Base-by-base conservation (phyloP, 306 rosid genomes). In the Bauhinia variegata region DNA sequence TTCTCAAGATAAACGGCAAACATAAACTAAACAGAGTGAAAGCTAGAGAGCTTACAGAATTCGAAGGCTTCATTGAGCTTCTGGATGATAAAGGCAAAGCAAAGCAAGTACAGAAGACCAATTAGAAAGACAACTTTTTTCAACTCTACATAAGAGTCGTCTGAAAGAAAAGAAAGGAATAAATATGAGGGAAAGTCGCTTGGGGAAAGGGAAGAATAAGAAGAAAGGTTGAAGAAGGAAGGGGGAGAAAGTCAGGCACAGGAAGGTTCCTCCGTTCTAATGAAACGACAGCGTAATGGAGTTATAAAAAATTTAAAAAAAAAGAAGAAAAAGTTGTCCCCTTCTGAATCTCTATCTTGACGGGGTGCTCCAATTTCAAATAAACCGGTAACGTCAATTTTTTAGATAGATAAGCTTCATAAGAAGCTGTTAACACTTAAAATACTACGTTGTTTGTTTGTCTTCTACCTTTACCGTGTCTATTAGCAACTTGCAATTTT, bases 151-250 rank as follows among this genome's bases (percentile, higher is more conserved):
- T 23, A 23, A 23, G 28, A 23, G 28, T 23, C 28, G 2, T 23
- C 28, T 23, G 28, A 23, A 79, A 70, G 80, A 43, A 74, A 74
- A 67, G 80, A 33, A 79, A 74, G 73, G 74, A 79, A 79, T 65
- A 39, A 1, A 46, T 0, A 12, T 8, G 54, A 70, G 76, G 70
- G 74, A 76, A 70, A 67, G 74, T 67, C 52, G 59, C 19, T 14
- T 10, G 73, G 76, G 39, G 72, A 76, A 76, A 76, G 80, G 44
- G 80, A 75, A 30, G 68, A 44, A 44, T 23, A 38, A 8, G 51
- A 6, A 13, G 50, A 66, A 52, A 66, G 71, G 4, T 23, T 23
- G 28, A 23, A 23, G 9, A 19, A 50, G 55, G 7, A 13, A 41
- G 32, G 5, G 8, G 5, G 4, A 6, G 11, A 50, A 36, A 36